These are phyloP conservation scores for Thielaviopsis musarum DNA, from an alignment of 2,329 filamentous ascomycete species.

Conservation along the genomic window DNA sequence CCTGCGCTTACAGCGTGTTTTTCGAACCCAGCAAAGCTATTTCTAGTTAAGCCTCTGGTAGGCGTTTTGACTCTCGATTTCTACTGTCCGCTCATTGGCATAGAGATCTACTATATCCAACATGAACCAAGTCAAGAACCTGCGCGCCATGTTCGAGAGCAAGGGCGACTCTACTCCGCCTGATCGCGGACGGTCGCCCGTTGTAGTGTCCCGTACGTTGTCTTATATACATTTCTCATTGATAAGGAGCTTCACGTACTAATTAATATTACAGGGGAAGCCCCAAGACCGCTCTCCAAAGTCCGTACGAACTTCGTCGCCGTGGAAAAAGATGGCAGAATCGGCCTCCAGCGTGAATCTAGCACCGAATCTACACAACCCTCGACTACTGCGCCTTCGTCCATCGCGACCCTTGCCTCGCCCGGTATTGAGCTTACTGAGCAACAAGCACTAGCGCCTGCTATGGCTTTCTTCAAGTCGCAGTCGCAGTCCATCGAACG, in stretches of 20 bases:
- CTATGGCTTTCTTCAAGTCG: not conserved
- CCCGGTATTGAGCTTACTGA: not conserved
- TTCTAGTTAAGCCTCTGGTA: not conserved
- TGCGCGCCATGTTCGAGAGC: slow-evolving; percentile 67
- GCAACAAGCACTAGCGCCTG: not conserved
- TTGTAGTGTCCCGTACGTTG: slow-evolving; percentile 26
- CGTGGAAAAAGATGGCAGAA: slow-evolving; percentile 46
- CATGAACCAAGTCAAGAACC: slow-evolving; percentile 56
- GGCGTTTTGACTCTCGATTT: not conserved
- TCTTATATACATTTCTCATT: slow-evolving; percentile 16
- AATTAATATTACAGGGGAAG: slow-evolving; percentile 19
- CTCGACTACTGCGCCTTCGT: slow-evolving; percentile 13
- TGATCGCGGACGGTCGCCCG: slow-evolving; percentile 54
- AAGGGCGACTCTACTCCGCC: slow-evolving; percentile 48
- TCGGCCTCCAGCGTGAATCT: slow-evolving; percentile 31
- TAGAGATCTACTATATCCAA: slow-evolving; percentile 20
- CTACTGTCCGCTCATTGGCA: not conserved
- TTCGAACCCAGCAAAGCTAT: not conserved
- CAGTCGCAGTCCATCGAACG: not conserved
- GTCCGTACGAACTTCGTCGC: slow-evolving; percentile 61
- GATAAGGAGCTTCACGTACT: not conserved
- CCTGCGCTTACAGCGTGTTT: not conserved
- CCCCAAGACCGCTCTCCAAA: slow-evolving; percentile 53
- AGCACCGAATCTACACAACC: slow-evolving; percentile 24
- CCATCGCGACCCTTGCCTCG: not conserved